Evolutionary conservation across 73 alveolate species (phyloP).

Genomic region (Tetrahymena thermophila): DNA sequence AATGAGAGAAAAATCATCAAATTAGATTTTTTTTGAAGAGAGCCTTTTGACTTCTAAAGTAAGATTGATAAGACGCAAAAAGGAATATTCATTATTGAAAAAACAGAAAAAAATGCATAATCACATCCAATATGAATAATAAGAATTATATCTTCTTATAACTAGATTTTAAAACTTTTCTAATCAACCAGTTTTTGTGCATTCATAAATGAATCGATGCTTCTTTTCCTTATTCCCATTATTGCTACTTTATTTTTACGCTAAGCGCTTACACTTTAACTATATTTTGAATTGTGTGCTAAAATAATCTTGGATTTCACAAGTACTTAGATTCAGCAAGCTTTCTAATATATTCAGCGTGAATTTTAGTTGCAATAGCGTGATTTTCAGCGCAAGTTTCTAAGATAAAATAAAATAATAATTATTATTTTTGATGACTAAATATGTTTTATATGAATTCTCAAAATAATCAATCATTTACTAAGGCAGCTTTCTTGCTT

Average conservation of each 20-base stretch:
- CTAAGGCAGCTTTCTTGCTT: background rate
- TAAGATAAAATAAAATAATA: background rate
- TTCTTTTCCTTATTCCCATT: background rate
- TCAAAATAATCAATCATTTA: background rate
- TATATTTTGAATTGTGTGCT: background rate
- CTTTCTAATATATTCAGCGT: slow-evolving; percentile 1
- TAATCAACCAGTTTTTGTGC: background rate
- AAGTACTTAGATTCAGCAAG: background rate
- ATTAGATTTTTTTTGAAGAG: background rate
- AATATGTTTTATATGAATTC: background rate
- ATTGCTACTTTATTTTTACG: background rate
- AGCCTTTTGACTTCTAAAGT: background rate
- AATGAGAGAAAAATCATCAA: background rate
- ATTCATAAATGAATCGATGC: background rate
- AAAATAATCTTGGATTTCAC: background rate
- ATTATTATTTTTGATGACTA: background rate
- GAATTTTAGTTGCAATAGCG: background rate
- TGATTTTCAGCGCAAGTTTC: background rate
- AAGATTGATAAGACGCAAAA: background rate
- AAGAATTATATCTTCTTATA: background rate
- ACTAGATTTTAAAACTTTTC: background rate
- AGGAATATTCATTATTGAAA: background rate
- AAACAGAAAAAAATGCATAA: background rate
- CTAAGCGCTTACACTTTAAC: background rate
- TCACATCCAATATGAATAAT: background rate